phyloP scores from a whole-genome alignment of 2,329 filamentous ascomycete species.

The Penicillium sp. region DNA sequence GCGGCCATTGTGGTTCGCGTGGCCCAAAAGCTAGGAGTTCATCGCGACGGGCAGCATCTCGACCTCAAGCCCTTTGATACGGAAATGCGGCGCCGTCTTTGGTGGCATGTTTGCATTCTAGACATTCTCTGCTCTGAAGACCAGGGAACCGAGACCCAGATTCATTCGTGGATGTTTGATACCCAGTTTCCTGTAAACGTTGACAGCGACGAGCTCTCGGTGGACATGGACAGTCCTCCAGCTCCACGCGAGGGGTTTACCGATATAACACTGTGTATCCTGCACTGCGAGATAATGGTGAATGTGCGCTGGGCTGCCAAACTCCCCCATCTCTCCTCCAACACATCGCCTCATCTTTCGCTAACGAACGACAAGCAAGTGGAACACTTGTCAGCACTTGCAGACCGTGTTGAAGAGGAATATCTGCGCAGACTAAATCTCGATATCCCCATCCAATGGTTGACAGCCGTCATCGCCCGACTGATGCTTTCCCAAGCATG shows the following conservation, averaged over 20 bases:
- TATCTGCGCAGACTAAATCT: slow-evolving; percentile 42
- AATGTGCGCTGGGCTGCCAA: neutral
- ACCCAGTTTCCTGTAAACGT: slow-evolving; percentile 32
- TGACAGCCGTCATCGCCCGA: slow-evolving; percentile 64
- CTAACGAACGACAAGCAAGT: neutral
- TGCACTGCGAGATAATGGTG: neutral
- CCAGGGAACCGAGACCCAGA: slow-evolving; percentile 31
- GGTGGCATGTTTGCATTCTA: slow-evolving; percentile 37
- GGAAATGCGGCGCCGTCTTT: slow-evolving; percentile 35
- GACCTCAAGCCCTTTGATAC: slow-evolving; percentile 23
- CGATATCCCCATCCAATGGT: slow-evolving; percentile 60
- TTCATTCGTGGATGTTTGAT: slow-evolving; percentile 30
- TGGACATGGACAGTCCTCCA: slow-evolving; percentile 20
- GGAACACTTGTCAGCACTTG: neutral
- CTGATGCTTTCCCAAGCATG: slow-evolving; percentile 74
- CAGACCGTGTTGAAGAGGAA: slow-evolving; percentile 24
- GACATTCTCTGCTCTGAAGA: slow-evolving; percentile 36
- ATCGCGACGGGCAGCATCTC: slow-evolving; percentile 16
- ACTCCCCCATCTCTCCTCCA: no score
- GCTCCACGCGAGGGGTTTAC: slow-evolving; percentile 22
- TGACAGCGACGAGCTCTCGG: slow-evolving; percentile 28
- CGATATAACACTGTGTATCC: slow-evolving; percentile 24
- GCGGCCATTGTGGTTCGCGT: slow-evolving; percentile 13
- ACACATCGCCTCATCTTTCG: no score
- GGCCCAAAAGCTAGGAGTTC: slow-evolving; percentile 16